Conservation (phyloP, 352 stramenopile species). For the Bremia lactucae region DNA sequence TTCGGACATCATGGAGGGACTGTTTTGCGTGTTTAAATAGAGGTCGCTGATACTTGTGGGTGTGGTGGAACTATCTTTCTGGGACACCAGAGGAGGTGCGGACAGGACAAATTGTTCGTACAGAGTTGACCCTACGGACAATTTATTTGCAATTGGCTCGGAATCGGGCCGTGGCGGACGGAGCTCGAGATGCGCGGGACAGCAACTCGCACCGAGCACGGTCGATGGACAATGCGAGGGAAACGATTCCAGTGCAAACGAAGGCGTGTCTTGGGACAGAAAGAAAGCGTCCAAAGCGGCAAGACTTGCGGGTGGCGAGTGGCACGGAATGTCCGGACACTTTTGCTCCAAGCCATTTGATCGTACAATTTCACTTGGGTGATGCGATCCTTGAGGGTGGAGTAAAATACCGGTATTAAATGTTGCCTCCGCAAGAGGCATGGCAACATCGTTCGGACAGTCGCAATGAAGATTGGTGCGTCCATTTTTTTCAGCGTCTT, state of each 20-base stretch:
- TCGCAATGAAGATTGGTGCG: conserved; percentile 15
- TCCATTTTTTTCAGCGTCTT: conserved; percentile 2
- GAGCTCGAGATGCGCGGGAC: conserved; percentile 22
- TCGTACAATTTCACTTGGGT: conserved; percentile 17
- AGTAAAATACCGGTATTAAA: conserved; percentile 10
- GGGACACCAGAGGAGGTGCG: too few species aligned
- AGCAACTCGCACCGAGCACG: conserved; percentile 23
- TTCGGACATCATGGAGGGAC: too few species aligned
- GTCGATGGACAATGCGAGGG: conserved; percentile 19
- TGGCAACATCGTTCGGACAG: conserved; percentile 18
- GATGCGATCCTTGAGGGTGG: conserved; percentile 1
- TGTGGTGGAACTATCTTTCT: too few species aligned
- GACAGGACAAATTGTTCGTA: too few species aligned
- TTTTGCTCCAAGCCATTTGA: conserved; percentile 36
- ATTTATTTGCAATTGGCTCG: background rate
- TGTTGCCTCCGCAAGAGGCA: conserved; percentile 5
- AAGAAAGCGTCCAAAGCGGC: conserved; percentile 33
- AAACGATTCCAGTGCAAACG: conserved; percentile 23
- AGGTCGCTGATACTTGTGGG: too few species aligned
- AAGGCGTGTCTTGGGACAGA: conserved; percentile 23
- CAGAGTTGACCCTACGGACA: too few species aligned
- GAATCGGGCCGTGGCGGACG: conserved; percentile 19
- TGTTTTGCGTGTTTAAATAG: too few species aligned
- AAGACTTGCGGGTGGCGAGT: conserved; percentile 47
- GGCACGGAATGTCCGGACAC: conserved; percentile 47